Evolutionary conservation across 331 rosid species (phyloP), one percentile per base, ranked within the genome.

Genomic region (Ulmus americana): DNA sequence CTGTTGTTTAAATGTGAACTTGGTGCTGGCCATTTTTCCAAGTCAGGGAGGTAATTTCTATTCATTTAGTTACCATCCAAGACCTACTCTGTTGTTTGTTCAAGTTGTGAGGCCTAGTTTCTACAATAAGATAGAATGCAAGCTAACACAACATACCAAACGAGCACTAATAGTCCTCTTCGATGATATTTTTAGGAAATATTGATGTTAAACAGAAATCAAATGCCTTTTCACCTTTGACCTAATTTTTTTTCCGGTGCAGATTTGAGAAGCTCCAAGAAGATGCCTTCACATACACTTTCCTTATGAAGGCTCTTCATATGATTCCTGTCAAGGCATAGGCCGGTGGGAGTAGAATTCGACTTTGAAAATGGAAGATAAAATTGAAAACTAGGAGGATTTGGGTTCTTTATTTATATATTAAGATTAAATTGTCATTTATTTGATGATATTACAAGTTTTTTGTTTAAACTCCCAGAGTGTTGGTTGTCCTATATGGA

Each of bases 1-100:
- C 75, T 86, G 63, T 67, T 90, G 61, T 90, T 90, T 61, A 90
- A 90, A 83, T 90, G 97, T 62, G 91, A 90, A 72, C 77, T 90
- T 63, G 97, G 92, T 47, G 97, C 95, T 69, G 35, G 35, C 35
- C 35, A 28, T 28, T 28, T 28, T 28, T 28, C 35, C 35, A 28
- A 28, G 35, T 28, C 97, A 4, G 97, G 97, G 74, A 86, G 97
- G 97, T 90, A 86, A 71, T 14, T 55, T 39, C 54, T 59, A 46
- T 11, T 45, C 6, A 58, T 47, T 16, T 43, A 16, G 22, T 60
- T 28, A 28, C 4, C 35, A 28, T 28, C 35, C 35, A 2, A 28
- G 35, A 28, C 35, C 35, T 28, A 28, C 35, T 28, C 35, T 28
- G 35, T 28, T 28, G 35, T 28, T 28, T 28, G 4, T 2, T 28